Evolutionary conservation across 352 stramenopile species (phyloP), one percentile per base, ranked within the genome.

Genomic region (Pythium guiyangense): DNA sequence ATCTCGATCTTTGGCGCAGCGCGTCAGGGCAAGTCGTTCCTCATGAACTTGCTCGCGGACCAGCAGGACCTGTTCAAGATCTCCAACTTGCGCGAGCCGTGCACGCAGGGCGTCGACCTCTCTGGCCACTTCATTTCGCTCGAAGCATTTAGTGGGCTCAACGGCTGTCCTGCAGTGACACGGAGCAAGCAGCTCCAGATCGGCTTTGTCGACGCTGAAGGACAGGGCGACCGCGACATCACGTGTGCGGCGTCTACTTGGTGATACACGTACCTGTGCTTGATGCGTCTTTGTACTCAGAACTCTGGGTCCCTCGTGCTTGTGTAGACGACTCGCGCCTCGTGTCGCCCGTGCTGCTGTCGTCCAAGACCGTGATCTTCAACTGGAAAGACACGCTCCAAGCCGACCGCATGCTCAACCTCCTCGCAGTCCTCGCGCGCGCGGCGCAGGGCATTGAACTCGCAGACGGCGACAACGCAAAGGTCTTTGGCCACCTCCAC

Each of bases 351-450:
- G 82, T 94, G 42, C 66, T 94, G 50, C 63, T 94, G n/a, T 63
- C 85, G 22, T 94, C 85, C 25, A 94, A 94, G 53, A 83, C 84
- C 0, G 85, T 94, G 39, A 66, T 94, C n/a, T 94, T 94, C 60
- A 94, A 94, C 66, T 94, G 85, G 85, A 94, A 94, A 60, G 85
- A 95, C 61, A 91, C 80, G 70, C 58, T 95, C 2, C 83, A 95
- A 48, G 77, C 82, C 1, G 85, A 95, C 27, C 82, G 85, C 20
- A 95, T 95, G 59, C 68, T 95, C 22, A 95, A 95, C 31, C 31
- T 95, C 35, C 64, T 95, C 34, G 85, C 83, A 0, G 85, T 95
- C 3, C 60, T 95, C 4, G 79, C 85, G 5, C 77, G 84, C 45
- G 85, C 85, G 12, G 85, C 85, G 0, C 83, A 93, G 53, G 84